Percentiles rank a stretch among this genome's conserved stretches.
These are phyloP conservation scores for Cyclocybe aegerita DNA, from an alignment of 768 basidiomycete species.

Conservation along the genomic window DNA sequence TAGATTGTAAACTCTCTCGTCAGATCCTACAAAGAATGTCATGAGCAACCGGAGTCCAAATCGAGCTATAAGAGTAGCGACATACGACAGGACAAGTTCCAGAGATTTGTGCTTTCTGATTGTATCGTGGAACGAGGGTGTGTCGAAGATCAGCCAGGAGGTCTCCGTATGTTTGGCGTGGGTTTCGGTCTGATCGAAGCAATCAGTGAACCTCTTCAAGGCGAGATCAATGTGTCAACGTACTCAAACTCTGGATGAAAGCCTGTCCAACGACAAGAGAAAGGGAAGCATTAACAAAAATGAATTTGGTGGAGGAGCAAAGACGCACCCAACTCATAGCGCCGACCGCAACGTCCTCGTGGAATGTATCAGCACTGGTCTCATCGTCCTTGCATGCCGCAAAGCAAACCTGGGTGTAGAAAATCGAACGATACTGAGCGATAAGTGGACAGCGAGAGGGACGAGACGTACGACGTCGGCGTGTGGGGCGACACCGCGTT, in stretches of 20 bases:
- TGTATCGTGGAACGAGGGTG: conserved; percentile 22
- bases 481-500: conserved; percentile 47
- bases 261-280: conserved; percentile 42
- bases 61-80: not conserved
- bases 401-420: conserved; percentile 53
- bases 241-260: conserved; percentile 53
- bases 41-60: no score
- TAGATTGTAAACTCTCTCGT: no score
- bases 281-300: not conserved
- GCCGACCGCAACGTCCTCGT: conserved; percentile 65
- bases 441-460: not conserved
- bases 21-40: no score
- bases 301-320: no score
- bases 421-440: not conserved
- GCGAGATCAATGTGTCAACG: conserved; percentile 2
- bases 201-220: not conserved
- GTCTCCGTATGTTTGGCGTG: conserved; percentile 63
- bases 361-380: conserved; percentile 70
- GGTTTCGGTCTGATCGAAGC: conserved; percentile 27
- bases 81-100: conserved; percentile 26
- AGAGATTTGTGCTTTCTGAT: conserved; percentile 26
- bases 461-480: conserved; percentile 63
- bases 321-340: conserved; percentile 75
- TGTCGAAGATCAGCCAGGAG: conserved; percentile 38
- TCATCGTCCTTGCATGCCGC: conserved; percentile 72